A percentile compares a stretch with the other conserved stretches of the same genome.
These are phyloP conservation scores for Scleromitrula shiraiana DNA, from an alignment of 2,329 filamentous ascomycete genomes.

Conservation along the genomic window DNA sequence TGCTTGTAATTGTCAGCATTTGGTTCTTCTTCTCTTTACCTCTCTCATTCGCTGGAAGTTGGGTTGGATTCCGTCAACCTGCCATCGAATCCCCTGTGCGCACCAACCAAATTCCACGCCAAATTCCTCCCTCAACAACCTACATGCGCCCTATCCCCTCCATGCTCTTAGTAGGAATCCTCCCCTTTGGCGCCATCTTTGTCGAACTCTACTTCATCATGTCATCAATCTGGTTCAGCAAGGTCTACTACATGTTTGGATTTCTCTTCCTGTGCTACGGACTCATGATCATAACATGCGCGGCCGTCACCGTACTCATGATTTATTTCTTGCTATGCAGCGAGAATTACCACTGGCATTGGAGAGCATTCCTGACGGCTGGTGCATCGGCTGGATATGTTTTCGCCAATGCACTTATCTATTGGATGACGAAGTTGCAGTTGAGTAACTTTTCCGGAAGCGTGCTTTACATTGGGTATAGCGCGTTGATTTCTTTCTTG, in stretches of 20 bases:
- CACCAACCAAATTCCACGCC: slow-evolving; percentile 95
- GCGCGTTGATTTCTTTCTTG: slow-evolving; percentile 76
- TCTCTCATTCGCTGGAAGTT: slow-evolving; percentile 81
- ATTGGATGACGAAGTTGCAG: slow-evolving; percentile 82
- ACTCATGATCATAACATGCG: slow-evolving; percentile 92
- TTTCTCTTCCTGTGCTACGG: slow-evolving; percentile 98
- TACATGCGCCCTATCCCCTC: slow-evolving; percentile 84
- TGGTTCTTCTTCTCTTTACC: slow-evolving; percentile 98
- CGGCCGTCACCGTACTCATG: slow-evolving; percentile 85
- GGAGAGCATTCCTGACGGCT: slow-evolving; percentile 86
- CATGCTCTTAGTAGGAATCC: slow-evolving; percentile 82
- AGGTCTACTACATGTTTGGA: slow-evolving; percentile 99
- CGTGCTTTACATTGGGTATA: slow-evolving; percentile 91
- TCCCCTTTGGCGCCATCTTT: slow-evolving; percentile 95
- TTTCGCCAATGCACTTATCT: slow-evolving; percentile 83
- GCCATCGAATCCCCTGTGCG: slow-evolving; percentile 73
- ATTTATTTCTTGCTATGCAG: slow-evolving; percentile 94
- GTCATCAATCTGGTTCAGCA: slow-evolving; percentile 97
- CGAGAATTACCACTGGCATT: slow-evolving; percentile 99
- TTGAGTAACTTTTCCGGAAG: slow-evolving; percentile 78
- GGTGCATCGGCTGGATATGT: slow-evolving; percentile 89
- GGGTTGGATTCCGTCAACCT: slow-evolving; percentile 77
- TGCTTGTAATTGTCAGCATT: slow-evolving; percentile 86
- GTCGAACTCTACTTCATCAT: slow-evolving; percentile 99
- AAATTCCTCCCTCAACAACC: slow-evolving; percentile 77